Evolutionary conservation across 176 grass and related monocot species (phyloP).

Genomic region (Raddia guianensis): DNA sequence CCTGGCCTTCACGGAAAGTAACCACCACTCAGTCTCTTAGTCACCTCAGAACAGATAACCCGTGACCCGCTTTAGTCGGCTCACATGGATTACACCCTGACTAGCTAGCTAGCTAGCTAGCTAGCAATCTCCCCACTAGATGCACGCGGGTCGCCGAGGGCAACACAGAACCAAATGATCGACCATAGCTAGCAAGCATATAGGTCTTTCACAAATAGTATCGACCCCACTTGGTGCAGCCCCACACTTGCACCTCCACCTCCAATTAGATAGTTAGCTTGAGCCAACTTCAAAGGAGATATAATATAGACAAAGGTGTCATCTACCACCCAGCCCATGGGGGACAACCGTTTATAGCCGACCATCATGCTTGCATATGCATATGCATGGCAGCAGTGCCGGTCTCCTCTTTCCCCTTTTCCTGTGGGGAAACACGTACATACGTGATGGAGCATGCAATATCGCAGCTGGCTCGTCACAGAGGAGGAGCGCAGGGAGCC

Average conservation of each 20-base stretch:
- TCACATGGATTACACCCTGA: not conserved
- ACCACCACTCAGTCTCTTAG: accelerated
- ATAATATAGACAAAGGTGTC: not conserved
- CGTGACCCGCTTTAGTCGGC: not conserved
- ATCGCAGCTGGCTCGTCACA: not conserved
- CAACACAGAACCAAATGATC: not conserved
- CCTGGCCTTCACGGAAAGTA: conserved; percentile 19
- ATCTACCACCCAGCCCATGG: not conserved
- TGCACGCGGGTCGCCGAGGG: no score
- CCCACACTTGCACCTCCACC: not conserved
- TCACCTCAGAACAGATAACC: not conserved
- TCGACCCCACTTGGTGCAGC: conserved; percentile 5
- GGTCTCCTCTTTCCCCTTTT: not conserved
- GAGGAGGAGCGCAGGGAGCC: not conserved
- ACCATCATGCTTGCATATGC: conserved; percentile 37
- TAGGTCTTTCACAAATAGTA: no score
- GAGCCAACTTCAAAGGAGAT: not conserved
- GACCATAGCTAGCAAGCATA: not conserved
- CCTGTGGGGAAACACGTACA: not conserved
- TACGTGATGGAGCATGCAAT: not conserved
- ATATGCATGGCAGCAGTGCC: not conserved
- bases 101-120: no score
- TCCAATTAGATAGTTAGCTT: not conserved
- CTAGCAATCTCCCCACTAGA: not conserved
- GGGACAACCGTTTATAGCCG: conserved; percentile 13